Evolutionary conservation across 345 rosid species (phyloP).

Genomic region (Syzygium aqueum): DNA sequence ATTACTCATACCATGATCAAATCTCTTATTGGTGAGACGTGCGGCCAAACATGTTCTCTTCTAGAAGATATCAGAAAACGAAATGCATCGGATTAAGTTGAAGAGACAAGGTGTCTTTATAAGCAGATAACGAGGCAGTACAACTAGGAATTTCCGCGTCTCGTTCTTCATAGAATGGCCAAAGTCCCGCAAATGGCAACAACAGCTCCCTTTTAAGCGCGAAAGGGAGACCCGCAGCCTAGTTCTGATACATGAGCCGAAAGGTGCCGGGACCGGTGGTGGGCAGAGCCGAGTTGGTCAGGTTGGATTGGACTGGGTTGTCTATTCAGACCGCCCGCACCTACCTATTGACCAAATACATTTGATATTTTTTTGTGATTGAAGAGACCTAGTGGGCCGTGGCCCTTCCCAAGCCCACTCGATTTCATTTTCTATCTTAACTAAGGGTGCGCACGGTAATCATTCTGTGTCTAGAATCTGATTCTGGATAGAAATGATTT

Average conservation of each 20-base stretch:
- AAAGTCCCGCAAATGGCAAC: not conserved
- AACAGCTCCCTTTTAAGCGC: not conserved
- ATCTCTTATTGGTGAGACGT: not conserved
- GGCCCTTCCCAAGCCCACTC: not conserved
- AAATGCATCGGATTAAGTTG: not conserved
- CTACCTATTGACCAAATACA: not conserved
- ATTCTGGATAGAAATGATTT: too few species aligned
- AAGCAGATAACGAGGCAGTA: too few species aligned
- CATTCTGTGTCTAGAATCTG: too few species aligned
- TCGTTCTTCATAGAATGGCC: not conserved
- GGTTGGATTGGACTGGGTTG: not conserved
- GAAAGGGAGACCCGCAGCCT: not conserved
- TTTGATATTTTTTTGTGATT: not conserved
- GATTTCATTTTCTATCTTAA: not conserved
- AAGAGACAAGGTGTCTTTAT: not conserved
- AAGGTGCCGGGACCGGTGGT: not conserved
- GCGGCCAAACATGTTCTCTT: not conserved
- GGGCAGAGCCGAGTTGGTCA: not conserved
- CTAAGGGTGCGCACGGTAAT: too few species aligned
- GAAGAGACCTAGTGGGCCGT: not conserved
- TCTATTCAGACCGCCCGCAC: not conserved
- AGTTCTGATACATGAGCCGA: too few species aligned
- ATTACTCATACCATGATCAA: not conserved
- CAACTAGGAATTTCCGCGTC: too few species aligned
- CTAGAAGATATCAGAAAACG: not conserved